Conservation (phyloP, 345 rosid species). For the Salix brachista region DNA sequence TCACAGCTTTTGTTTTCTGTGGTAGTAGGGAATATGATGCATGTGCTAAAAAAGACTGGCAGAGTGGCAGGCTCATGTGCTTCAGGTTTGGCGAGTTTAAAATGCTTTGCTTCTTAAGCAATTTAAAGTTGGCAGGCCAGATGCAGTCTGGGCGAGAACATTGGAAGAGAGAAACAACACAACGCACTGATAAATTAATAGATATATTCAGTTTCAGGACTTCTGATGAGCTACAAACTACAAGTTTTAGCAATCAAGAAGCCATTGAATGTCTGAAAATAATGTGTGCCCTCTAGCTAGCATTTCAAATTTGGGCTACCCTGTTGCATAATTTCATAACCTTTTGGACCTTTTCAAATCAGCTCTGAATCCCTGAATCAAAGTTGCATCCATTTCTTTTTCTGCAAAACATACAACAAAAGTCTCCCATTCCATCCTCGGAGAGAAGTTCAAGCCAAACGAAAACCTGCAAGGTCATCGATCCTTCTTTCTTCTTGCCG, state of each 20-base stretch:
- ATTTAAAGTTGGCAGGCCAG: neutral
- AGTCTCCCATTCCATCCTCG: neutral
- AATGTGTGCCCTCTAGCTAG: neutral
- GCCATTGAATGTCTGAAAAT: neutral
- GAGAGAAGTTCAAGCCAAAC: neutral
- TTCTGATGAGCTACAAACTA: neutral
- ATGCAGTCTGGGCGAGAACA: neutral
- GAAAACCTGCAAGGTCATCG: neutral
- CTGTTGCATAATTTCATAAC: neutral
- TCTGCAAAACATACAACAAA: neutral
- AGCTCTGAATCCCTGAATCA: neutral
- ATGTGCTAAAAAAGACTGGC: neutral
- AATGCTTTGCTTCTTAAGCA: neutral
- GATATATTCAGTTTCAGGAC: neutral
- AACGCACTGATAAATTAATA: neutral
- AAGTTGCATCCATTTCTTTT: neutral
- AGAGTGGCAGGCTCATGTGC: neutral
- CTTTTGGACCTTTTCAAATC: neutral
- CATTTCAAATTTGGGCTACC: neutral
- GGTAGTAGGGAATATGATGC: neutral
- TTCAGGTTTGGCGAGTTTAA: neutral
- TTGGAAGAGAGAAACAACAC: neutral
- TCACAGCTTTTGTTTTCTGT: neutral
- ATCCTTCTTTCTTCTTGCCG: neutral
- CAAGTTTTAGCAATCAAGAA: neutral